Evolutionary conservation across 116 monocot genomes (phyloP).

Genomic region (Trichopus zeylanicus): DNA sequence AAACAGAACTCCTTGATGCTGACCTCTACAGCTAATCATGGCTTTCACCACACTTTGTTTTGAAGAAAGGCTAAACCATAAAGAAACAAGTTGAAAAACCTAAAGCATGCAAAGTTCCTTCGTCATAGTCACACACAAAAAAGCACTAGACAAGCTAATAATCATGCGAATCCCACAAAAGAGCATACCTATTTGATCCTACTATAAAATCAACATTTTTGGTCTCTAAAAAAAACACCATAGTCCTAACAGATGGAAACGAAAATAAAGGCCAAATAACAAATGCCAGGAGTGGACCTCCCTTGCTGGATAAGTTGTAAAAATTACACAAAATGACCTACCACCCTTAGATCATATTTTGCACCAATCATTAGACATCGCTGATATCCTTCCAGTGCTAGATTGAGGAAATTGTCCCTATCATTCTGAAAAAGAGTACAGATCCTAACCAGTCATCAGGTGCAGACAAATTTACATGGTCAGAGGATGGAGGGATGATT

Average conservation of each 20-base stretch:
- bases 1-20: conserved; percentile 60
- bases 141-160: not conserved
- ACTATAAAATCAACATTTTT: not conserved
- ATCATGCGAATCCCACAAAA: not conserved
- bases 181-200: not conserved
- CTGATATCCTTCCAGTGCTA: conserved; percentile 83
- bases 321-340: conserved; percentile 23
- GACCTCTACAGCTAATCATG: conserved; percentile 63
- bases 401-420: conserved; percentile 71
- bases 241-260: not conserved
- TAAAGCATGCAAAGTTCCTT: conserved; percentile 17
- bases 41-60: conserved; percentile 56
- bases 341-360: conserved; percentile 93
- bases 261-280: not conserved
- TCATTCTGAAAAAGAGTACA: conserved; percentile 53
- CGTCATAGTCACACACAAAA: not conserved
- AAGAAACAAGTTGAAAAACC: conserved; percentile 92
- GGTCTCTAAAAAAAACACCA: not conserved
- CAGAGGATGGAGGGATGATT: too few species aligned
- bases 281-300: not conserved
- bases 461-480: too few species aligned
- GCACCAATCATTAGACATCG: conserved; percentile 76
- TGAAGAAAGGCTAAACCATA: conserved; percentile 88
- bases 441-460: too few species aligned
- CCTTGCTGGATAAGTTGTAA: not conserved